Evolutionary conservation across 2,329 filamentous ascomycete genomes (phyloP), one percentile per base, ranked within the genome.

Genomic region (Myriangium duriaei): DNA sequence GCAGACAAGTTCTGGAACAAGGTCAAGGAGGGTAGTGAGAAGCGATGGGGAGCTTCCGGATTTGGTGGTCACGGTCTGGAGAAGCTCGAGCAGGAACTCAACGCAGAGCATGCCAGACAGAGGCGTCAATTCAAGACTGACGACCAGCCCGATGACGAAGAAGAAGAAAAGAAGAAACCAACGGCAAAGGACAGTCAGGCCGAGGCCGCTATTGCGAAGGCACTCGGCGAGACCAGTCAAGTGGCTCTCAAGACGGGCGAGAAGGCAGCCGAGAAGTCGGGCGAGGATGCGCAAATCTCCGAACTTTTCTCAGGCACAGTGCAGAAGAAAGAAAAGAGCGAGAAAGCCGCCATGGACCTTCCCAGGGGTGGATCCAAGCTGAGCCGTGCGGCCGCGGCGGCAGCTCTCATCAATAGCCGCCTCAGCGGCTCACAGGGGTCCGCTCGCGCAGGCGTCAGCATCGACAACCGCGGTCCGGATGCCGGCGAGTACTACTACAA

Each of bases 401-500:
- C 91, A 49, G 85, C 79, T 49, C 81, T 80, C 57, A 94, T 98
- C 63, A 87, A 94, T 58, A 79, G 79, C 44, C 85, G 91, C 47
- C 72, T 98, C 28, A 88, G 84, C 53, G 21, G 21, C n/a, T 7
- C 21, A n/a, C 84, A 85, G 21, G 87, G 53, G 24, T 81, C 91
- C 56, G 79, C 95, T 51, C 81, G 91, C 43, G 81, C 84, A 3
- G 91, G 91, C 11, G 87, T 93, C 44, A 86, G 91, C 5, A 92
- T 95, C 55, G 91, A 98, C 65, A 98, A 98, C 65, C 95, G 95
- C 61, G 91, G 91, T 1, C 91, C 91, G 1, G 91, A 98, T 59
- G 91, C 91, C 3, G 91, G 91, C 36, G 86, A 87, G 0, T 98
- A 86, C 71, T 91, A 98, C 58, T 87, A 91, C 11, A 96, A 88